phyloP scores from a whole-genome alignment of 1,284 basidiomycete genomes.

The Butyriboletus appendiculatus region DNA sequence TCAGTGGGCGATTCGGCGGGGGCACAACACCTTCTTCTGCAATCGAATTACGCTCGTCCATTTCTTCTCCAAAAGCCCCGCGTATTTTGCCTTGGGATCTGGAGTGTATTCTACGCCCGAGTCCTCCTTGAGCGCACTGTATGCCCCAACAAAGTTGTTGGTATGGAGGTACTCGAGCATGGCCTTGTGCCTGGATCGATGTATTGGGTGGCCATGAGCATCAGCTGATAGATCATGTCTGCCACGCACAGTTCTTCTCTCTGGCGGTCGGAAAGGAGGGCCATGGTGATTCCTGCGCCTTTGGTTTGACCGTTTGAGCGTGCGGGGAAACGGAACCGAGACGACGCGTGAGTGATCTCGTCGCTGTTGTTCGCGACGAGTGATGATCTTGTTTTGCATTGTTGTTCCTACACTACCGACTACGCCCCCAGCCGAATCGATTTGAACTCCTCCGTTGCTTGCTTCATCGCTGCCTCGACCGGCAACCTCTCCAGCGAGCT shows the following conservation, averaged over 20 bases:
- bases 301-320: slow-evolving; percentile 13
- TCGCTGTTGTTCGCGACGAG: slow-evolving; percentile 13
- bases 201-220: slow-evolving; percentile 12
- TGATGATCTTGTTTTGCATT: slow-evolving; percentile 34
- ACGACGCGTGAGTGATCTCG: slow-evolving; percentile 15
- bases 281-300: slow-evolving; percentile 37
- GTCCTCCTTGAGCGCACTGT: slow-evolving; percentile 65
- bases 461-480: slow-evolving; percentile 26
- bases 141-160: slow-evolving; percentile 63
- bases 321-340: slow-evolving; percentile 2
- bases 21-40: slow-evolving; percentile 79
- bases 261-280: slow-evolving; percentile 73
- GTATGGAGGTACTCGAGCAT: slow-evolving; percentile 83
- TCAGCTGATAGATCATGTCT: slow-evolving; percentile 6
- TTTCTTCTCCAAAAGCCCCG: slow-evolving; percentile 90
- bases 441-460: slow-evolving; percentile 22
- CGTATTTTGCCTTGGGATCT: slow-evolving; percentile 82
- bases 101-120: slow-evolving; percentile 64
- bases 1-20: slow-evolving; percentile 4
- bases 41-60: slow-evolving; percentile 92
- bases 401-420: slow-evolving; percentile 24
- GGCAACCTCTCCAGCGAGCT: slow-evolving; percentile 33
- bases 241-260: slow-evolving; percentile 78
- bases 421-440: slow-evolving; percentile 16
- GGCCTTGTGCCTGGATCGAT: slow-evolving; percentile 68